Evolutionary conservation across 2,329 filamentous ascomycete species (phyloP).

Genomic region (Xylaria digitata): DNA sequence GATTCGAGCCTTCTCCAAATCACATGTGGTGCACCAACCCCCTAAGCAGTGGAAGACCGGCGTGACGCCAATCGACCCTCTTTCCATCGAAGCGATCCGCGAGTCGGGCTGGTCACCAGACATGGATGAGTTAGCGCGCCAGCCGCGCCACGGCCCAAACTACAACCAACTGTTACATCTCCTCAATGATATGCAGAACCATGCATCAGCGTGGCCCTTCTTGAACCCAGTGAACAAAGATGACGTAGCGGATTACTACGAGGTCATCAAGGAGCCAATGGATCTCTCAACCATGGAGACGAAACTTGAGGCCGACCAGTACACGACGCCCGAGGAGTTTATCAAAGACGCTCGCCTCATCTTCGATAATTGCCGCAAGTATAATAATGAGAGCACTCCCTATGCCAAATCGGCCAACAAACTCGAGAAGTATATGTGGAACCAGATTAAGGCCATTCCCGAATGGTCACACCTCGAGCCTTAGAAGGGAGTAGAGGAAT

Average conservation of each 20-base stretch:
- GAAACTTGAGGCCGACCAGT: slow-evolving; percentile 93
- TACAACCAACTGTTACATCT: slow-evolving; percentile 94
- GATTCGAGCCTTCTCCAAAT: slow-evolving; percentile 89
- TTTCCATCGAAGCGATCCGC: slow-evolving; percentile 88
- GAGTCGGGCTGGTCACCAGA: slow-evolving; percentile 95
- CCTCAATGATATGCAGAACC: slow-evolving; percentile 94
- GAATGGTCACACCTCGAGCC: slow-evolving; percentile 82
- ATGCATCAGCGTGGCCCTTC: slow-evolving; percentile 94
- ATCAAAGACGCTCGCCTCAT: slow-evolving; percentile 88
- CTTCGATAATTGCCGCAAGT: slow-evolving; percentile 93
- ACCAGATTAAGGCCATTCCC: slow-evolving; percentile 88
- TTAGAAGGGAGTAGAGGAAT: slow-evolving; percentile 42
- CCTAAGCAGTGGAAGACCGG: slow-evolving; percentile 88
- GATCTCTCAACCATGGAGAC: slow-evolving; percentile 95
- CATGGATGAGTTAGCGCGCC: slow-evolving; percentile 96
- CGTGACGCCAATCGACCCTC: slow-evolving; percentile 79
- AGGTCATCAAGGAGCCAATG: slow-evolving; percentile 98
- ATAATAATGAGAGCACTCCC: slow-evolving; percentile 94
- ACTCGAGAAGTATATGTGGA: slow-evolving; percentile 94
- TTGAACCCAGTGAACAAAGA: slow-evolving; percentile 92
- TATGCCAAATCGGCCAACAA: slow-evolving; percentile 97
- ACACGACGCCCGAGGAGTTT: slow-evolving; percentile 91
- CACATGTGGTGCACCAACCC: slow-evolving; percentile 85
- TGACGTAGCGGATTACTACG: slow-evolving; percentile 98
- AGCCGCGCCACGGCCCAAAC: slow-evolving; percentile 94